Evolutionary conservation across 2,329 filamentous ascomycete species (phyloP), one percentile per base, ranked within the genome.

Genomic region (Emergomyces orientalis): DNA sequence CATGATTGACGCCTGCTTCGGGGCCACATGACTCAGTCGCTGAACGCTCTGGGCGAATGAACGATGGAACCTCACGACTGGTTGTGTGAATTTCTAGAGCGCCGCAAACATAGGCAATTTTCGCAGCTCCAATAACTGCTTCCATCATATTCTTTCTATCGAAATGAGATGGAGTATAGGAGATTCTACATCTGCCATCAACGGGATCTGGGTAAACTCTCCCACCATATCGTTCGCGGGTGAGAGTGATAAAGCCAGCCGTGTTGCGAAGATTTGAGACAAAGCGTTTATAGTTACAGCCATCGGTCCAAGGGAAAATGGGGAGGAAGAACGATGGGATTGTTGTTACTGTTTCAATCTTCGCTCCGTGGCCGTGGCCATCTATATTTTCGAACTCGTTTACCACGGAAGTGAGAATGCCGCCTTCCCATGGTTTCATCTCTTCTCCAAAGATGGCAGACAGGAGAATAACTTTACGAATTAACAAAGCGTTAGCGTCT

Each of bases 381-480:
- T 96, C 91, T 0, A 92, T 80, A 68, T 97, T 88, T 67, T 95
- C 89, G 68, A 92, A 90, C 61, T 89, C 86, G 52, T 82, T 84
- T 66, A 90, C 87, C 22, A 92, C 86, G 3, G 85, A 84, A 0
- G 92, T 97, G 63, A 97, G 84, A 68, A 92, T 92, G 1, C 86
- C 83, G 19, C 91, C 88, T 81, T 86, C 86, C 87, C 87, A 90
- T 0, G 86, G 86, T n/a, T 81, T 82, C 25, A 87, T 81, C 43
- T 89, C 86, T 64, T 91, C 81, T 39, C 88, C 80, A 73, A 88
- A 91, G n/a, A 86, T 79, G 1, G 83, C 88, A 41, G 75, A 78
- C 13, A 81, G 66, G 60, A 82, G 66, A 13, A 76, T 69, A 73
- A 63, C 57, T 65, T 3, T 71, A 71, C 49, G 43, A 60, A 19